Percentiles rank a stretch among this genome's conserved stretches.
phyloP scores from a whole-genome alignment of 1,284 basidiomycete species.

The Anthracocystis setariae region DNA sequence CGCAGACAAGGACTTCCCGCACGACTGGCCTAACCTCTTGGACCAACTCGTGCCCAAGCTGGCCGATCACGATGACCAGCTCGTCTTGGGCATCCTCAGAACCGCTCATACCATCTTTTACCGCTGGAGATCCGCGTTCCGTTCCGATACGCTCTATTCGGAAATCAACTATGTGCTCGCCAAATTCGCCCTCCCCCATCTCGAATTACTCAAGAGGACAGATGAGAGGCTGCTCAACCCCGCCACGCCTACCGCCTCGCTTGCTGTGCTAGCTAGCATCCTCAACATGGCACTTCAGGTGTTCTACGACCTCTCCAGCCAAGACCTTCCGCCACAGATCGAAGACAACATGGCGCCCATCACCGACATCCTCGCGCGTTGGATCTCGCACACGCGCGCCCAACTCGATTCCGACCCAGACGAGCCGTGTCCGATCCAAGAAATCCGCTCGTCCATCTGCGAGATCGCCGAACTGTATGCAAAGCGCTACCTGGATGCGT shows the following conservation, averaged over 20 bases:
- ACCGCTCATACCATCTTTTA: constrained; percentile 96
- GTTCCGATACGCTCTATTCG: constrained; percentile 85
- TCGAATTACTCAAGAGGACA: constrained; percentile 71
- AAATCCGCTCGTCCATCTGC: constrained; percentile 87
- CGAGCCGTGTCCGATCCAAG: constrained; percentile 84
- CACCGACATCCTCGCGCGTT: constrained; percentile 54
- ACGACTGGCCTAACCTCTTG: constrained; percentile 58
- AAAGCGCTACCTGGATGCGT: constrained; percentile 88
- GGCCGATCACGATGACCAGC: constrained; percentile 81
- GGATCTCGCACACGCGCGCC: constrained; percentile 59
- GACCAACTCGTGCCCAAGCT: constrained; percentile 72
- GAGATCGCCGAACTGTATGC: constrained; percentile 94
- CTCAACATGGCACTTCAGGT: constrained; percentile 80
- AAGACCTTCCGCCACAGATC: constrained; percentile 92
- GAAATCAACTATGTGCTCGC: constrained; percentile 91
- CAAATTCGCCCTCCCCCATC: constrained; percentile 84
- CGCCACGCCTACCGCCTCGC: constrained; percentile 61
- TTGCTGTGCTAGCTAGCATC: constrained; percentile 67
- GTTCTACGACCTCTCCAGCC: constrained; percentile 92
- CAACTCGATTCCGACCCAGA: constrained; percentile 72
- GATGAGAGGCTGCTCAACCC: constrained; percentile 65
- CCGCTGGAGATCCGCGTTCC: constrained; percentile 89
- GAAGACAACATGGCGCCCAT: constrained; percentile 80
- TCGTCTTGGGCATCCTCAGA: constrained; percentile 89
- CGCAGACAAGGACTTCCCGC: constrained; percentile 62